phyloP scores from a whole-genome alignment of 2,329 filamentous ascomycete genomes.

The Bisporella sp. region DNA sequence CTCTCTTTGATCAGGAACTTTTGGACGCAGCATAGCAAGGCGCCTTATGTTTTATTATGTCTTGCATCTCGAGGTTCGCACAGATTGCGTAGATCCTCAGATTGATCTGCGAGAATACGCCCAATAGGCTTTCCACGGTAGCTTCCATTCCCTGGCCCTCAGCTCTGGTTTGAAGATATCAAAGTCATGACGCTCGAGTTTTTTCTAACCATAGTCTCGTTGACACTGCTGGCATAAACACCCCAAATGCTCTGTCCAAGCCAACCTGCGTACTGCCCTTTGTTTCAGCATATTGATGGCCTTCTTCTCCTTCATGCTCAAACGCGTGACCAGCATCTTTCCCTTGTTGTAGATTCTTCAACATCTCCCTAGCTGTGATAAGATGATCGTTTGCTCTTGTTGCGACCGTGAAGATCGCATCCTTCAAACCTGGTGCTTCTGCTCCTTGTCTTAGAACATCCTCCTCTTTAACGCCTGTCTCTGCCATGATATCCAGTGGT shows the following conservation, averaged over 20 bases:
- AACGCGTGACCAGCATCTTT: slow-evolving; percentile 76
- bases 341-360: slow-evolving; percentile 70
- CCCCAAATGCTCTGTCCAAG: slow-evolving; percentile 64
- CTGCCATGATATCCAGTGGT: slow-evolving; percentile 84
- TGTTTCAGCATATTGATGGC: slow-evolving; percentile 42
- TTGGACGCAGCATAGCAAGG: no score
- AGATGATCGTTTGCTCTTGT: slow-evolving; percentile 93
- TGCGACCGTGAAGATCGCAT: slow-evolving; percentile 87
- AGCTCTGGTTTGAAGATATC: slow-evolving; percentile 65
- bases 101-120: slow-evolving; percentile 48
- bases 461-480: slow-evolving; percentile 75
- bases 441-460: slow-evolving; percentile 79
- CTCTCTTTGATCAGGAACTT: no score
- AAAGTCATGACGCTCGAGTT: slow-evolving; percentile 75
- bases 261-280: slow-evolving; percentile 39
- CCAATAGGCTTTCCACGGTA: slow-evolving; percentile 72
- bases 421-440: slow-evolving; percentile 71
- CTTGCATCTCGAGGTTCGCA: no score
- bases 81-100: slow-evolving; percentile 18
- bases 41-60: no score
- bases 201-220: slow-evolving; percentile 72
- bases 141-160: slow-evolving; percentile 66
- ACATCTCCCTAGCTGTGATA: slow-evolving; percentile 88
- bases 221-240: slow-evolving; percentile 73
- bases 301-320: slow-evolving; percentile 76